Evolutionary conservation across 495 filamentous ascomycete genomes (phyloP).

Genomic region (Halenospora varia): DNA sequence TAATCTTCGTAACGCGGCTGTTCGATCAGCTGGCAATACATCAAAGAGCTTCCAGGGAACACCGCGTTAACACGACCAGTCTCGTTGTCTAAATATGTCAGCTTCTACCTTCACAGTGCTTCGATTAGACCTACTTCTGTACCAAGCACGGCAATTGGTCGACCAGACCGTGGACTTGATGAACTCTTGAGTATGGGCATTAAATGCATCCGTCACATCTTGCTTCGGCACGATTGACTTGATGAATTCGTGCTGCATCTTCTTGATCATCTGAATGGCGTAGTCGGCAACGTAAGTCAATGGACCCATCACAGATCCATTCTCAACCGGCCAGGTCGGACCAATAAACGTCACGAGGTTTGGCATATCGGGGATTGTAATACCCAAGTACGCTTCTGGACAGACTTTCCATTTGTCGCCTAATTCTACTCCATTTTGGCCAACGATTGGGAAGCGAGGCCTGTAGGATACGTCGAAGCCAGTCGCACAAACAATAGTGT

Average conservation of each 20-base stretch:
- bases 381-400: slow-evolving; percentile 60
- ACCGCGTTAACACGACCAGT: slow-evolving; percentile 16
- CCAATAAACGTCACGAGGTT: slow-evolving; percentile 41
- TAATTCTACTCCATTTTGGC: slow-evolving; percentile 46
- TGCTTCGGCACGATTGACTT: slow-evolving; percentile 46
- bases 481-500: slow-evolving; percentile 63
- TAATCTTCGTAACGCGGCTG: slow-evolving; percentile 20
- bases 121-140: slow-evolving; percentile 25
- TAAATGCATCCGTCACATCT: slow-evolving; percentile 57
- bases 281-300: slow-evolving; percentile 9
- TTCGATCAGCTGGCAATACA: slow-evolving; percentile 15
- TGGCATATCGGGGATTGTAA: slow-evolving; percentile 59
- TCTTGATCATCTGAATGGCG: slow-evolving; percentile 48
- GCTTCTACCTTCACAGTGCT: not conserved
- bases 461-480: slow-evolving; percentile 57
- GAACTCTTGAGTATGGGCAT: slow-evolving; percentile 59
- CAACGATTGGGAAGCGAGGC: slow-evolving; percentile 54
- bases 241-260: slow-evolving; percentile 58
- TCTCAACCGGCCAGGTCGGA: slow-evolving; percentile 16
- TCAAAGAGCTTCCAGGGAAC: slow-evolving; percentile 11
- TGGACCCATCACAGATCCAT: slow-evolving; percentile 18
- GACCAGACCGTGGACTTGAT: slow-evolving; percentile 57
- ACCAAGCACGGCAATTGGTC: slow-evolving; percentile 19
- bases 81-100: slow-evolving; percentile 13
- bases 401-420: slow-evolving; percentile 46